Base-by-base conservation (phyloP, 495 filamentous ascomycete species). In the Tuber borchii region DNA sequence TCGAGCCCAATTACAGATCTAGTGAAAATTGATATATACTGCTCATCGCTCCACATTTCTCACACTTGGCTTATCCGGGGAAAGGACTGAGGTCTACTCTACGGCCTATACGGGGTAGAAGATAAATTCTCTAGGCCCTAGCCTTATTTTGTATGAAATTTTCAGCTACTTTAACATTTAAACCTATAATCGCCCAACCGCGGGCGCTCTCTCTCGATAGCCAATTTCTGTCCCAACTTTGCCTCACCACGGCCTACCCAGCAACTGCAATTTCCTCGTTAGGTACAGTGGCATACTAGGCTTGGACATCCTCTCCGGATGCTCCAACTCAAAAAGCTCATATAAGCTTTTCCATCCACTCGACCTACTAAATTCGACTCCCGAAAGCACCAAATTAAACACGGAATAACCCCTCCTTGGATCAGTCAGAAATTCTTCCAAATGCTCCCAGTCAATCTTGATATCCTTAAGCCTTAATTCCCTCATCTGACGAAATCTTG, bases 321-420 rank as follows among this genome's bases (percentile, higher is more conserved):
- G 69, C 44, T 78, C 75, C 40, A 78, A 26, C 68, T 73, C 74
- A 40, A 78, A 78, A 22, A 77, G 16, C 46, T 20, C 42, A 68
- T 78, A 78, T 26, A 78, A 44, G 22, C 34, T 34, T 26, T 19
- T 61, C 26, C 77, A 78, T 5, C 61, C 77, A 9, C 48, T 10
- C 17, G 56, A n/a, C n/a, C 45, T 71, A 22, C 22, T 19, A 51
- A 77, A 78, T 1, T 22, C 40, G 20, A 76, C 72, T 7, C 44
- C 39, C 2, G 22, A 42, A 31, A 78, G 51, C 2, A 71, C 75
- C 17, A 78, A 14, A 26, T 74, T 76, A 39, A 78, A 37, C 20
- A 75, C 76, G 14, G 31, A 34, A 10, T 45, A 76, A 0, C 75
- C 77, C 46, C 77, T 61, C 56, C 2, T 65, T 17, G 56, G 56